A percentile compares a stretch with the other conserved stretches of the same genome.
Evolutionary conservation across 768 basidiomycete genomes (phyloP).

Genomic region (Naganishia vishniacii): DNA sequence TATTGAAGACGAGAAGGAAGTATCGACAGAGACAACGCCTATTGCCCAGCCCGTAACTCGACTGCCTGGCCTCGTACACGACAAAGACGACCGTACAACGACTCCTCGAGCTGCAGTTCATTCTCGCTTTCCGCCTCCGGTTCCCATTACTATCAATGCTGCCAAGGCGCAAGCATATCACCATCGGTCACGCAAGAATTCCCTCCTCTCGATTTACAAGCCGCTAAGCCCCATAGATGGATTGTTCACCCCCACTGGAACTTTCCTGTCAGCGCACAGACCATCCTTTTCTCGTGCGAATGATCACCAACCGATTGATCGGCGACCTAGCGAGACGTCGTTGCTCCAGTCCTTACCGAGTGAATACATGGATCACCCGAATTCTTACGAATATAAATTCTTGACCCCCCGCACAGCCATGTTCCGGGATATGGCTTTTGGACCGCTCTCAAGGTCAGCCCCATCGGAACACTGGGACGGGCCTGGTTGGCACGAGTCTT

Average conservation of each 20-base stretch:
- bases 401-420: slow-evolving; percentile 6
- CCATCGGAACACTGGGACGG: background rate
- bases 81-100: background rate
- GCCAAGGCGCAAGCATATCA: background rate
- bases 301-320: no score
- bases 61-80: background rate
- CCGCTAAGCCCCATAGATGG: slow-evolving; percentile 22
- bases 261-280: background rate
- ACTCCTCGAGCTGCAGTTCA: background rate
- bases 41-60: background rate
- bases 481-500: background rate
- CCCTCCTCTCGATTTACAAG: background rate
- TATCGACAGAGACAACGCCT: background rate
- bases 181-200: background rate
- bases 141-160: slow-evolving; percentile 1
- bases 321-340: background rate
- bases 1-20: background rate
- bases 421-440: background rate
- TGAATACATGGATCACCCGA: background rate
- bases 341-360: background rate
- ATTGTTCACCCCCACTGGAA: background rate
- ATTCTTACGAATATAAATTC: background rate
- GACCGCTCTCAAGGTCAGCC: background rate
- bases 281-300: background rate
- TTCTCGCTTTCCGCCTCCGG: background rate